These are phyloP conservation scores for Epichloe glyceriae DNA, from an alignment of 2,329 filamentous ascomycete species.

Conservation along the genomic window DNA sequence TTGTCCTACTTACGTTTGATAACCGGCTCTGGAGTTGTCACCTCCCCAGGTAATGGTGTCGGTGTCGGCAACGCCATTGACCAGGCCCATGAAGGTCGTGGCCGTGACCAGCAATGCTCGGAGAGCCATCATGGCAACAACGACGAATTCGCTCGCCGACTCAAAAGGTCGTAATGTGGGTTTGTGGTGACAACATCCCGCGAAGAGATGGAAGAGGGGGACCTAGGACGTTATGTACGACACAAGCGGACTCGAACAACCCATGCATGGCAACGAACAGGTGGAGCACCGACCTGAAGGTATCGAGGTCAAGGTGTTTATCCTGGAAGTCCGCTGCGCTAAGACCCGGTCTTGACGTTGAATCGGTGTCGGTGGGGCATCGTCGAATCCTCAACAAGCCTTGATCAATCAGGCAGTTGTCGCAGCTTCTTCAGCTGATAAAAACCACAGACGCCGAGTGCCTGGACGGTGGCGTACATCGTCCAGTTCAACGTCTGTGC, in stretches of 20 bases:
- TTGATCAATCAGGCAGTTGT: too few relatives aligned
- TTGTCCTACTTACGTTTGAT: conserved; percentile 31
- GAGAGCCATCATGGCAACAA: conserved; percentile 13
- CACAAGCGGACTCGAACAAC: background rate
- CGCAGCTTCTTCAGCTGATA: too few relatives aligned
- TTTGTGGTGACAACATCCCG: background rate
- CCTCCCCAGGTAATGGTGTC: conserved; percentile 49
- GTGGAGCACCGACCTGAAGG: background rate
- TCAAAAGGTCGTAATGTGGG: background rate
- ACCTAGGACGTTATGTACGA: background rate
- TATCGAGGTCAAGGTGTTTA: background rate
- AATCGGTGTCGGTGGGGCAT: background rate
- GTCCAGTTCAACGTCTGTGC: too few relatives aligned
- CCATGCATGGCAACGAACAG: background rate
- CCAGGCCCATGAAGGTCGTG: conserved; percentile 21
- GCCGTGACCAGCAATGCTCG: conserved; percentile 18
- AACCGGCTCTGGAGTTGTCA: conserved; percentile 39
- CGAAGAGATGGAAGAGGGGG: background rate
- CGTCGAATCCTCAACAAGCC: too few relatives aligned
- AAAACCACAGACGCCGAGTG: too few relatives aligned
- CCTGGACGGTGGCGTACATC: too few relatives aligned
- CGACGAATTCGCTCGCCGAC: background rate
- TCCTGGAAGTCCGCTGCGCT: background rate
- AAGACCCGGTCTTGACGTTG: background rate
- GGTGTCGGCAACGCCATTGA: conserved; percentile 27